phyloP scores from a whole-genome alignment of 2,329 filamentous ascomycete genomes.

The Fusarium devonianum region DNA sequence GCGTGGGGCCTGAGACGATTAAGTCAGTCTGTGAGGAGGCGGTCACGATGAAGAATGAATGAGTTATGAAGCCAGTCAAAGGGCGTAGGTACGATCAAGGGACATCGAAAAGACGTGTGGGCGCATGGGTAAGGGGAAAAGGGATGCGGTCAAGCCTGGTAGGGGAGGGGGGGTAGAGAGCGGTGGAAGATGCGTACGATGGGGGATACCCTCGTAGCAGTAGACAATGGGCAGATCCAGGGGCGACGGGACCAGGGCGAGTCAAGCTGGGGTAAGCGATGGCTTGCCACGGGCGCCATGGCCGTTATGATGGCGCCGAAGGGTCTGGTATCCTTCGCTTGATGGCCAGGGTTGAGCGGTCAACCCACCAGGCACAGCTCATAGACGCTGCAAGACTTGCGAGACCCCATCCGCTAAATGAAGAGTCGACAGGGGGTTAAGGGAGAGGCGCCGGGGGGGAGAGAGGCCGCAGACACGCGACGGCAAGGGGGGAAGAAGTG shows the following conservation, averaged over 20 bases:
- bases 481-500: constrained; percentile 24
- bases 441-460: constrained; percentile 27
- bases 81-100: constrained; percentile 22
- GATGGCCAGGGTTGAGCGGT: constrained; percentile 26
- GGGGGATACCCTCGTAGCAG: constrained; percentile 22
- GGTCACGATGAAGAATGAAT: constrained; percentile 28
- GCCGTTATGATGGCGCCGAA: constrained; percentile 8
- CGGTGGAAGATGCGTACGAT: constrained; percentile 30
- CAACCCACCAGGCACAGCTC: constrained; percentile 31
- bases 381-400: constrained; percentile 24
- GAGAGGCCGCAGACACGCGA: constrained; percentile 28
- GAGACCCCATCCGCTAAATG: constrained; percentile 32
- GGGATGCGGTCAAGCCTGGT: constrained; percentile 30
- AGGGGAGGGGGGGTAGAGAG: constrained; percentile 32
- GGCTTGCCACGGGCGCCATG: constrained; percentile 24
- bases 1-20: constrained; percentile 20
- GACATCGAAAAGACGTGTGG: constrained; percentile 7
- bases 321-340: constrained; percentile 10
- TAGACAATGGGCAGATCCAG: constrained; percentile 38
- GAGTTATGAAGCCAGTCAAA: constrained; percentile 13
- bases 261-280: constrained; percentile 31
- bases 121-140: constrained; percentile 37
- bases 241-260: constrained; percentile 17
- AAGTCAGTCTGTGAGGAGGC: constrained; percentile 34
- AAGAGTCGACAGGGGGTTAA: constrained; percentile 23